Percentiles rank a stretch among this genome's conserved stretches.
phyloP scores from a whole-genome alignment of 2,329 filamentous ascomycete species.

The Ceratocystis variospora region DNA sequence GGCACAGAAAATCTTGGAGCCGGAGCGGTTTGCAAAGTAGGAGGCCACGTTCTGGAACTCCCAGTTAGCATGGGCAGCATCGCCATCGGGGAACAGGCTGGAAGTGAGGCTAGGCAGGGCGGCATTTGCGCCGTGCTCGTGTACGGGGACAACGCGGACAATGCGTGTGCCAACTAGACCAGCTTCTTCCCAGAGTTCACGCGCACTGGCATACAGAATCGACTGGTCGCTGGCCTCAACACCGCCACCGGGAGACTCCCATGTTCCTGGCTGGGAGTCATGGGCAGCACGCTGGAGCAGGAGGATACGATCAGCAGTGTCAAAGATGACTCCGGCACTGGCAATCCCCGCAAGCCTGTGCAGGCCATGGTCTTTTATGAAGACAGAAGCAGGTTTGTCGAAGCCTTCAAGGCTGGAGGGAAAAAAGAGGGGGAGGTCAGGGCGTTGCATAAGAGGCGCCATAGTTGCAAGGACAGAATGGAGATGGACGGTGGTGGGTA shows the following conservation, averaged over 20 bases:
- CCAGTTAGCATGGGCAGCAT: constrained; percentile 12
- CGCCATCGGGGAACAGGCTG: constrained; percentile 4
- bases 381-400: constrained; percentile 19
- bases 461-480: constrained; percentile 7
- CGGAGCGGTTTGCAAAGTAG: constrained; percentile 27
- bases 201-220: constrained; percentile 32
- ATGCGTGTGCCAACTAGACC: constrained; percentile 28
- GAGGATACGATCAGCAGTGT: constrained; percentile 27
- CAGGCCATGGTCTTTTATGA: constrained; percentile 19
- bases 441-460: constrained; percentile 16
- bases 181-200: constrained; percentile 37
- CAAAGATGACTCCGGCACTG: constrained; percentile 28
- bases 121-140: constrained; percentile 19
- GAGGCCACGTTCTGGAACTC: constrained; percentile 9
- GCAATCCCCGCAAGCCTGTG: constrained; percentile 24
- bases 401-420: constrained; percentile 20
- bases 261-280: constrained; percentile 33
- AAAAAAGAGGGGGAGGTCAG: constrained; percentile 19
- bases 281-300: constrained; percentile 34
- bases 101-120: constrained; percentile 8
- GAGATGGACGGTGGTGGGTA: not conserved
- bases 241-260: constrained; percentile 39
- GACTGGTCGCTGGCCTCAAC: constrained; percentile 31
- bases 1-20: constrained; percentile 24
- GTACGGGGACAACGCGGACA: constrained; percentile 24